Evolutionary conservation across 2,329 filamentous ascomycete genomes (phyloP), one percentile per base, ranked within the genome.

Genomic region (Phialophora macrospora): DNA sequence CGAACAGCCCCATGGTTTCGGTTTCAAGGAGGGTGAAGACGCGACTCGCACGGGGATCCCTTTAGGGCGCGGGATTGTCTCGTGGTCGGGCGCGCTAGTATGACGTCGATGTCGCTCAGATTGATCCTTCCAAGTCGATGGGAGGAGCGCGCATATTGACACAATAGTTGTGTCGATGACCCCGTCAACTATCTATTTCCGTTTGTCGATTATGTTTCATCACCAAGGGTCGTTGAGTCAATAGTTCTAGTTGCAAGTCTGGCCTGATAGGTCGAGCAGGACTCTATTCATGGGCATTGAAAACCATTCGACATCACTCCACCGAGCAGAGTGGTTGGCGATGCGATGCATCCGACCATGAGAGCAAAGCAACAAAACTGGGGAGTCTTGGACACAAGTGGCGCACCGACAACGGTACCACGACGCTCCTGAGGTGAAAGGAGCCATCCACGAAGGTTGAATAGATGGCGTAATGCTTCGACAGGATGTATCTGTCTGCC

Each of bases 1-100:
- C 38, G 51, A 48, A 41, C 48, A 32, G 64, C 64, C 59, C 64
- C 64, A 63, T 63, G 66, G 62, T 63, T 65, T 68, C 62, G 60
- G 52, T 38, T 54, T 57, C 32, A 59, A 52, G 56, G 28, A 58
- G 32, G 59, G 49, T 30, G 30, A 60, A 28, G 28, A 60, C 58
- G 58, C 58, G 58, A 60, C 52, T 55, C 52, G 24, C 5, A 30
- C 26, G 28, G 20, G 41, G 44, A 63, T n/a, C 55, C 55, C 8
- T 34, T 44, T 46, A 46, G n/a, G 55, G 55, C 44, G 55, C 62
- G 20, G 48, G 9, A 51, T 9, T 11, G 46, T 22, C 9, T 48
- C 46, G 55, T 54, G 55, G 34, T 56, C 26, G 28, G 20, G 11
- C 28, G 28, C 46, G 49, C 48, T 48, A 51, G 7, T 22, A 54